These are phyloP conservation scores for Aaosphaeria pasadenensis DNA, from an alignment of 2,329 filamentous ascomycete species.

Conservation along the genomic window DNA sequence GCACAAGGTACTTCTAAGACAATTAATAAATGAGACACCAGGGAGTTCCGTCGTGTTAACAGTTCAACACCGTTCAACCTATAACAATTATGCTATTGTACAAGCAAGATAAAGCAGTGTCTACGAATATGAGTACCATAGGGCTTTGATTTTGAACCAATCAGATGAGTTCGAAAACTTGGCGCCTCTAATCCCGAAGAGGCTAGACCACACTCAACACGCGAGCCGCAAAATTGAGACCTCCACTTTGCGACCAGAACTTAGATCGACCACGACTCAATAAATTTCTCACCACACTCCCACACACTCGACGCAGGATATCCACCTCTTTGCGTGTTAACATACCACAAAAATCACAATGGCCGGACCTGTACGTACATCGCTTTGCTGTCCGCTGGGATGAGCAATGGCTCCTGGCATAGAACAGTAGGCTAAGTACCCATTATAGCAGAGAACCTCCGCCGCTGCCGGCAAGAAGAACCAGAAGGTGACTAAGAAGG, in stretches of 20 bases:
- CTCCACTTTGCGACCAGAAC: background rate
- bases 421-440: constrained; percentile 93
- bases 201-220: constrained; percentile 1
- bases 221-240: background rate
- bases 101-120: too few relatives aligned
- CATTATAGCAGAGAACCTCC: constrained; percentile 54
- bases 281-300: constrained; percentile 5
- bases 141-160: constrained; percentile 1
- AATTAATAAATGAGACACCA: too few relatives aligned
- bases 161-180: constrained; percentile 4
- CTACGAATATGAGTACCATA: background rate
- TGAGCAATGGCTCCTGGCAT: constrained; percentile 18
- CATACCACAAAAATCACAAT: constrained; percentile 58
- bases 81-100: too few relatives aligned
- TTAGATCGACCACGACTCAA: constrained; percentile 2
- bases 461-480: constrained; percentile 44
- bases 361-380: constrained; percentile 86
- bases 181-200: background rate
- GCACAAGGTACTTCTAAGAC: too few relatives aligned
- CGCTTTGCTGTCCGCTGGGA: constrained; percentile 87
- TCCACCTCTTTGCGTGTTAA: constrained; percentile 74
- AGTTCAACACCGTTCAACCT: too few relatives aligned
- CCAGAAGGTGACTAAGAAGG: constrained; percentile 83
- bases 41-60: too few relatives aligned
- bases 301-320: constrained; percentile 71